These are phyloP conservation scores for Crinitomyces ghanaensis DNA, from an alignment of 805 yeast species.

Conservation along the genomic window DNA sequence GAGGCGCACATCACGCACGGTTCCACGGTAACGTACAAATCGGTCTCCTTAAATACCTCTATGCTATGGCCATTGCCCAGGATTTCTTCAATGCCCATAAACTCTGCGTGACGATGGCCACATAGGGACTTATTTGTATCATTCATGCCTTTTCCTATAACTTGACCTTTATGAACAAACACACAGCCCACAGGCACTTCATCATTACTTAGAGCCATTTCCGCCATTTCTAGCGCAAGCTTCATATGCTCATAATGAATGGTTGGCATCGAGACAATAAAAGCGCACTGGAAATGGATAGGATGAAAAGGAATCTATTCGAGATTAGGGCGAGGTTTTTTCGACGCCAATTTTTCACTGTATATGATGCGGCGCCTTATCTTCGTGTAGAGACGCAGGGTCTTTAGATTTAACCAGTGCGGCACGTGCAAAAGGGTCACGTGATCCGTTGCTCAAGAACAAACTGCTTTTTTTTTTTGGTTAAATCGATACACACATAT, in stretches of 20 bases:
- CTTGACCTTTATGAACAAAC: conserved; percentile 40
- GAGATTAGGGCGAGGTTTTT: too few relatives aligned
- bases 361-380: too few relatives aligned
- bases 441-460: too few relatives aligned
- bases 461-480: too few relatives aligned
- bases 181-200: conserved; percentile 86
- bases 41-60: conserved; percentile 46
- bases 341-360: too few relatives aligned
- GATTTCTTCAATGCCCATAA: conserved; percentile 59
- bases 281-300: neutral
- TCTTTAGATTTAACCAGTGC: too few relatives aligned
- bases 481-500: too few relatives aligned
- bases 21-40: conserved; percentile 87
- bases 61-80: conserved; percentile 25
- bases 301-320: too few relatives aligned
- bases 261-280: conserved; percentile 6
- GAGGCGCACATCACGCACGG: conserved; percentile 99
- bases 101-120: conserved; percentile 86
- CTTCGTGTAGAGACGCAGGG: too few relatives aligned
- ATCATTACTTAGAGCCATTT: conserved; percentile 47
- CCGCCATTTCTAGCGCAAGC: conserved; percentile 32
- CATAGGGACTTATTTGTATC: conserved; percentile 75
- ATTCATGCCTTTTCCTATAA: conserved; percentile 72
- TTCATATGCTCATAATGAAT: conserved; percentile 24
- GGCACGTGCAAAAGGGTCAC: too few relatives aligned